Base-by-base conservation (phyloP, 2,329 filamentous ascomycete species). In the Cladophialophora carrionii region DNA sequence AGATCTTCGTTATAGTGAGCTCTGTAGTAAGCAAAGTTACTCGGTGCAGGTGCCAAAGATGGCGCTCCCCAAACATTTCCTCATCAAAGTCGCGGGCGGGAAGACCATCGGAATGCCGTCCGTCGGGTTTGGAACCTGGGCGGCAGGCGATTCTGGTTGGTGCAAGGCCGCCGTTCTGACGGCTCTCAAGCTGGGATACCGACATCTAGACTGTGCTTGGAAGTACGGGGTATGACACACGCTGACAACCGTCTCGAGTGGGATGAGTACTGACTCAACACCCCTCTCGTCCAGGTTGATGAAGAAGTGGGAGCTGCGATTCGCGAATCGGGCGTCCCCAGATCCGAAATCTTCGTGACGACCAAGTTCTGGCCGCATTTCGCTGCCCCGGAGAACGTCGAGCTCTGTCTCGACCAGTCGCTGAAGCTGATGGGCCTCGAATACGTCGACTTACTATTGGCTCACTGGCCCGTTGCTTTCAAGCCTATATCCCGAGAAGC, bases 381-480 rank as follows among this genome's bases (percentile, higher is more conserved):
- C 58, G 80, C 82, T 74, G 78, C 85, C 54, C 73, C 72, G 34
- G 78, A 81, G 29, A 55, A 61, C 61, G 78, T 83, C 6, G 69
- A 78, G 67, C 80, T 82, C 66, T 83, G 84, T 14, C 82, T 91
- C 68, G 74, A 84, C 14, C 75, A 81, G 67, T 88, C 87, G 1
- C 83, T 92, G 37, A 76, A 83, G 75, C 88, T 86, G 70, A 84
- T 92, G n/a, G 81, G 83, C 17, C 78, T 90, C 29, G 86, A 89
- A 69, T 90, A 91, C 73, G 83, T 92, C 9, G 89, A 92, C 75
- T 82, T 90, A 53, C 92, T 90, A 76, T 76, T 85, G 48, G 74
- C 84, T 14, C 82, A 84, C 76, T 84, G 80, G 75, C 82, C 82
- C 29, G 78, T 81, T 71, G 78, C 78, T 10, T 55, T 64, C 20